Conservation (phyloP, 2,329 filamentous ascomycete genomes). For the Neocucurbitaria cava region DNA sequence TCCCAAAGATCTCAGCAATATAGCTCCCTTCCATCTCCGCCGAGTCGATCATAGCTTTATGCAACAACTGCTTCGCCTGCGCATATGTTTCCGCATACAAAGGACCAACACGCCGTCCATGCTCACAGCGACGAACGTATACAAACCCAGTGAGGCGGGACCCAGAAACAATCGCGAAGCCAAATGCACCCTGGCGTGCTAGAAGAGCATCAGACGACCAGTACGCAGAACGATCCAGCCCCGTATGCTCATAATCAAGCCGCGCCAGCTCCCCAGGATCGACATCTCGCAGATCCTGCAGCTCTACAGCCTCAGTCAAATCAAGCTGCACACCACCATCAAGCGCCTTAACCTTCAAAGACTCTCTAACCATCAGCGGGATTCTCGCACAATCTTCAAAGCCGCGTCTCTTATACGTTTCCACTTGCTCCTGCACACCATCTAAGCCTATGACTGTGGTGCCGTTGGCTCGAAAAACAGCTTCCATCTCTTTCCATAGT, state of each 20-base stretch:
- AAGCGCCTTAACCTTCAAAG: constrained; percentile 16
- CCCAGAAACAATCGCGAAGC: constrained; percentile 27
- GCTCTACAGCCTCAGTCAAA: constrained; percentile 10
- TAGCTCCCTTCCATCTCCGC: constrained; percentile 25
- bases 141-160: constrained; percentile 35
- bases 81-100: constrained; percentile 40
- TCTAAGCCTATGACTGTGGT: constrained; percentile 43
- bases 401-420: constrained; percentile 44
- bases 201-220: constrained; percentile 42
- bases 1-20: constrained; percentile 44
- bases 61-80: constrained; percentile 34
- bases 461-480: constrained; percentile 22
- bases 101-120: constrained; percentile 46
- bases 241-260: constrained; percentile 40
- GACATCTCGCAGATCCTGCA: constrained; percentile 32
- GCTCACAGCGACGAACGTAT: constrained; percentile 38
- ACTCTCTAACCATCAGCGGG: constrained; percentile 33
- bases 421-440: constrained; percentile 46
- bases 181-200: constrained; percentile 34
- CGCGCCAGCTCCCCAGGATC: constrained; percentile 26
- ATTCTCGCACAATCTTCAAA: constrained; percentile 40
- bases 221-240: constrained; percentile 37
- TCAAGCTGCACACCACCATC: not conserved
- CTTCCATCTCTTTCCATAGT: constrained; percentile 40
- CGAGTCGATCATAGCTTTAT: constrained; percentile 31